These are phyloP conservation scores for Meira nashicola DNA, from an alignment of 1,284 basidiomycete genomes.

Conservation along the genomic window DNA sequence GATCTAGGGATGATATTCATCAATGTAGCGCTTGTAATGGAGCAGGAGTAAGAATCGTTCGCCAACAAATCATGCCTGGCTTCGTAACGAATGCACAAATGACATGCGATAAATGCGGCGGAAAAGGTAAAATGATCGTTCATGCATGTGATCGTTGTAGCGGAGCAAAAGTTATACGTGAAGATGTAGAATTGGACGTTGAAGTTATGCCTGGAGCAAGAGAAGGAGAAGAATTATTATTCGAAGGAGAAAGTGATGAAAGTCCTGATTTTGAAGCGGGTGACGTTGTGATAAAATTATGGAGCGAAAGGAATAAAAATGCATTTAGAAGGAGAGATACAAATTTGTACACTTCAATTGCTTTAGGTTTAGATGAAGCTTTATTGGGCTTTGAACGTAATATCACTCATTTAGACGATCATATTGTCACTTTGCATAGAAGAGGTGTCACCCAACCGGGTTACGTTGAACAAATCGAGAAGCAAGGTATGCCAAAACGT, in stretches of 20 bases:
- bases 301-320: conserved; percentile 18
- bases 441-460: conserved; percentile 43
- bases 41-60: conserved; percentile 39
- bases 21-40: conserved; percentile 43
- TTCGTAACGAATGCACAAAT: conserved; percentile 45
- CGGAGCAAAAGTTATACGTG: conserved; percentile 41
- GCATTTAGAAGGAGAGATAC: conserved; percentile 36
- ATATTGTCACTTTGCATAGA: conserved; percentile 31
- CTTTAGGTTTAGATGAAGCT: conserved; percentile 46
- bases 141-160: conserved; percentile 38
- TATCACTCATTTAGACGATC: conserved; percentile 45
- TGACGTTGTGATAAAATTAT: conserved; percentile 45
- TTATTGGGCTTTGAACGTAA: conserved; percentile 45
- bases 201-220: conserved; percentile 42
- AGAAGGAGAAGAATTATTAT: conserved; percentile 41
- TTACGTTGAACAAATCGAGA: conserved; percentile 29
- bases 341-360: conserved; percentile 41
- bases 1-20: conserved; percentile 42
- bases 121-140: conserved; percentile 39
- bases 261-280: conserved; percentile 42
- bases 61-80: conserved; percentile 53
- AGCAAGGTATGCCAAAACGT: conserved; percentile 48
- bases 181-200: conserved; percentile 40
- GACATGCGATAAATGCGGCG: conserved; percentile 42
- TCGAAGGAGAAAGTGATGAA: conserved; percentile 47